Conservation (phyloP, 441 rosid species). For the Isatis lusitanica region DNA sequence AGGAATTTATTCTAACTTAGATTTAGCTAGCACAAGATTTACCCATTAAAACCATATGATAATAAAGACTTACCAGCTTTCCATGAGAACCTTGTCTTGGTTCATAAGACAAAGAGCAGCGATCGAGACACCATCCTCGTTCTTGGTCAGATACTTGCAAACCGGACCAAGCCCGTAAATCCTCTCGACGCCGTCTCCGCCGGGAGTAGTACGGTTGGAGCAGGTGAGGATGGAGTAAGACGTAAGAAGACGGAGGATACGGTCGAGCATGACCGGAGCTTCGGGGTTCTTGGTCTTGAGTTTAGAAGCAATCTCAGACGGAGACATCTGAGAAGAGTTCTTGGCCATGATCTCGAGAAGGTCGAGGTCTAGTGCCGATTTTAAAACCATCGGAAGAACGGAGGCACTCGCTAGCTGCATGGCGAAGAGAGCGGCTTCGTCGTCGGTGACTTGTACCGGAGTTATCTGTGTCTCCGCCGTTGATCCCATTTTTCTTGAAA, state of each 20-base stretch:
- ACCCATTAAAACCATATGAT: background rate
- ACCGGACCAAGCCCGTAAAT: constrained; percentile 65
- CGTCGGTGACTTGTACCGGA: constrained; percentile 56
- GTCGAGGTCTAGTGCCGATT: constrained; percentile 71
- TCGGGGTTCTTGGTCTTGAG: constrained; percentile 63
- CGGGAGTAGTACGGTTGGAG: constrained; percentile 39
- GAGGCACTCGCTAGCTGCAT: constrained; percentile 68
- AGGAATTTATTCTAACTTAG: background rate
- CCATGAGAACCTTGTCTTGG: constrained; percentile 85
- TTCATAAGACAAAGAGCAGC: constrained; percentile 65
- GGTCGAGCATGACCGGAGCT: constrained; percentile 66
- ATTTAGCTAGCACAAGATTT: background rate
- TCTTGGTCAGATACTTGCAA: constrained; percentile 68
- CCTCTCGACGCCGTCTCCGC: constrained; percentile 57
- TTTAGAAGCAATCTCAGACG: constrained; percentile 55
- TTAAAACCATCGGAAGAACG: constrained; percentile 73
- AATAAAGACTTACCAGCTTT: constrained; percentile 58
- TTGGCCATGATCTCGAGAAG: constrained; percentile 71
- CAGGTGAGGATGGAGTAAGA: constrained; percentile 57
- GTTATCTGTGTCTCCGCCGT: constrained; percentile 66
- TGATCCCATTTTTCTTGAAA: constrained; percentile 48
- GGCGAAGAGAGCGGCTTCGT: constrained; percentile 66
- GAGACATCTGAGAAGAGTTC: constrained; percentile 35
- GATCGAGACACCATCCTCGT: constrained; percentile 70
- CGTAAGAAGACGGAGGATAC: constrained; percentile 64